Evolutionary conservation across 768 basidiomycete species (phyloP).

Genomic region (Phallus indusiatus): DNA sequence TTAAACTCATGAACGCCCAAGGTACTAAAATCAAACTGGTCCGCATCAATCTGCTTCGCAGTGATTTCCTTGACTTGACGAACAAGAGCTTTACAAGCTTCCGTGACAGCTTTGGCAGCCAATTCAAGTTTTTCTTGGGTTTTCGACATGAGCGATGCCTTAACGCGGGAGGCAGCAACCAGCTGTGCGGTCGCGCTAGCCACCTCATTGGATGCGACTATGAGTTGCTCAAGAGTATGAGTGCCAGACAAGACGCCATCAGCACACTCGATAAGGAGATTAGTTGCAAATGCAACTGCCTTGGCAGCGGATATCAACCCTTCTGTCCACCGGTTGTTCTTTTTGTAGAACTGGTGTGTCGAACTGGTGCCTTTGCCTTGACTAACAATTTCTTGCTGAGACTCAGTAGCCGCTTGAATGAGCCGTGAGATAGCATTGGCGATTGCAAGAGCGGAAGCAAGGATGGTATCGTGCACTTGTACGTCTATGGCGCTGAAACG

Average conservation of each 20-base stretch:
- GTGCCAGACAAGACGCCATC: constrained; percentile 96
- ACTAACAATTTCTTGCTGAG: constrained; percentile 95
- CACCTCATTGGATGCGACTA: constrained; percentile 98
- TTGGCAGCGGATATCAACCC: constrained; percentile 99
- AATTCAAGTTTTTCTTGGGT: constrained; percentile 94
- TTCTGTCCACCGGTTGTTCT: constrained; percentile 99
- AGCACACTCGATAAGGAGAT: constrained; percentile 90
- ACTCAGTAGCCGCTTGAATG: constrained; percentile 94
- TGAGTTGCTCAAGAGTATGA: constrained; percentile 95
- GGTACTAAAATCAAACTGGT: constrained; percentile 79
- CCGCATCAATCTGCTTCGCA: constrained; percentile 67
- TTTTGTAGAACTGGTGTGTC: constrained; percentile 96
- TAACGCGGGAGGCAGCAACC: constrained; percentile 96
- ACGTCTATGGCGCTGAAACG: constrained; percentile 86
- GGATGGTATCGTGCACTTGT: constrained; percentile 96
- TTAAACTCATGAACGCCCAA: constrained; percentile 97
- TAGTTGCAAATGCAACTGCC: constrained; percentile 94
- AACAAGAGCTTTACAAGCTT: constrained; percentile 94
- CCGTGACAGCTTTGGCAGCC: constrained; percentile 95
- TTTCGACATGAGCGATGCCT: constrained; percentile 97
- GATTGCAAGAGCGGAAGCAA: constrained; percentile 88
- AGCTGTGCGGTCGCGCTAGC: constrained; percentile 95
- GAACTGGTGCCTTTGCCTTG: constrained; percentile 94
- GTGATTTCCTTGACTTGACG: constrained; percentile 93
- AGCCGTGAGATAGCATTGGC: constrained; percentile 91